Base-by-base conservation (phyloP, 768 basidiomycete species). In the Agaricus blazei region DNA sequence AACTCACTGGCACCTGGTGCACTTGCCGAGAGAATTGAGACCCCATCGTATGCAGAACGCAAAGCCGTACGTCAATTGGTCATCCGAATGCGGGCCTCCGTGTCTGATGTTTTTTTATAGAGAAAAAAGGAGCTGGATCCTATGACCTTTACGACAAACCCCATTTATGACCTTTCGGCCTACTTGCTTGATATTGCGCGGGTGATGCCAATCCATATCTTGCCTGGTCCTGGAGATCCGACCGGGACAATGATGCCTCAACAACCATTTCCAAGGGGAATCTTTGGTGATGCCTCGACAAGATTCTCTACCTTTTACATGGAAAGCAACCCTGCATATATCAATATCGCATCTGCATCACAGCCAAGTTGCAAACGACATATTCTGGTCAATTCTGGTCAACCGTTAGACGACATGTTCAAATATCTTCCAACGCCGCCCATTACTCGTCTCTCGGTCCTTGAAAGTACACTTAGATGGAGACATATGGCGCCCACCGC, bases 401-500 rank as follows among this genome's bases (percentile, higher is more conserved):
- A 99, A 68, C 88, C 94, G 4, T 65, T 98, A 23, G 89, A 98
- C 67, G 97, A 99, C 66, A 88, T 98, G 73, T 93, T 84, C 79
- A 95, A 93, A 67, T 99, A 99, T 70, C 75, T 98, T 41, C 78
- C 82, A 9, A 78, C 83, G 7, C 85, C 83, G 6, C 83, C 84
- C 6, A 76, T 81, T 54, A 87, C 88, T n/a, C 79, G 87, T 40
- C 66, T 96, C 34, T 80, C 81, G 2, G 77, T 98, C 57, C 80
- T 91, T 9, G 80, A 85, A 63, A 76, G 86, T 41, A 95, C 93
- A 9, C 75, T 99, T 34, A 82, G 78, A 62, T 99, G 96, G 97
- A 76, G 94, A 56, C 96, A 98, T 72, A 84, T 97, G 68, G 94
- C 97, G n/a, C 97, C 97, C 3, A 98, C 97, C 7, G 96, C 96